Conservation (phyloP, 768 basidiomycete species). For the Mycena galopus region DNA sequence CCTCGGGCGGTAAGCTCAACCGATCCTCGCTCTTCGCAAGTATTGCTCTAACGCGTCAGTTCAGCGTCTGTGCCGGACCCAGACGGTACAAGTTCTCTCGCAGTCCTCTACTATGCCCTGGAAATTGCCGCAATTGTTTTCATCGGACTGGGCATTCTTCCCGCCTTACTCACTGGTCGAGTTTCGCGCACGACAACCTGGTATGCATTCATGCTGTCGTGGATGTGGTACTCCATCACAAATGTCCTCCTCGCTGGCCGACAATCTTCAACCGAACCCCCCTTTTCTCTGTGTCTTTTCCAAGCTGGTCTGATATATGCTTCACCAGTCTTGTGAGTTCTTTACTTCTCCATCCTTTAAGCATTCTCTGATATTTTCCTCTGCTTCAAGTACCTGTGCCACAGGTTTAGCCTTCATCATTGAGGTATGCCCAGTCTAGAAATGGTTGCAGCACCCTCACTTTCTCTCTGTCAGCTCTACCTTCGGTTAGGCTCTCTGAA, state of each 20-base stretch:
- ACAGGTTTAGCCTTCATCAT: conserved; percentile 10
- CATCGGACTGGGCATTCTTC: conserved; percentile 13
- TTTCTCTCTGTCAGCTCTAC: neutral
- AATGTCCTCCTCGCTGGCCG: conserved; percentile 20
- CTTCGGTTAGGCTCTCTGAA: neutral
- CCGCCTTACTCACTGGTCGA: conserved; percentile 10
- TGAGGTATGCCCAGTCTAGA: neutral
- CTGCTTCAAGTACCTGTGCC: neutral
- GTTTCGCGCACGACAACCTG: conserved; percentile 23
- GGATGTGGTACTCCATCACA: conserved; percentile 21
- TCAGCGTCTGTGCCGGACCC: neutral
- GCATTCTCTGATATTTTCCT: neutral
- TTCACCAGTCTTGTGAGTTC: conserved; percentile 22
- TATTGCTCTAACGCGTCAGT: neutral
- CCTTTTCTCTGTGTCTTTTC: conserved; percentile 10
- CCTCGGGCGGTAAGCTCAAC: neutral
- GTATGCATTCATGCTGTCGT: conserved; percentile 28
- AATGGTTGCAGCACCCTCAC: neutral
- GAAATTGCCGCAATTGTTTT: conserved; percentile 9
- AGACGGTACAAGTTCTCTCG: neutral
- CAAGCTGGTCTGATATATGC: conserved; percentile 26
- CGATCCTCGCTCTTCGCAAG: neutral
- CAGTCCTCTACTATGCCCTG: neutral
- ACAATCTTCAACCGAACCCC: conserved; percentile 7
- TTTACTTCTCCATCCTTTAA: neutral